A percentile compares a stretch with the other conserved stretches of the same genome.
phyloP scores from a whole-genome alignment of 2,329 filamentous ascomycete genomes.

The Thermoascus crustaceus region DNA sequence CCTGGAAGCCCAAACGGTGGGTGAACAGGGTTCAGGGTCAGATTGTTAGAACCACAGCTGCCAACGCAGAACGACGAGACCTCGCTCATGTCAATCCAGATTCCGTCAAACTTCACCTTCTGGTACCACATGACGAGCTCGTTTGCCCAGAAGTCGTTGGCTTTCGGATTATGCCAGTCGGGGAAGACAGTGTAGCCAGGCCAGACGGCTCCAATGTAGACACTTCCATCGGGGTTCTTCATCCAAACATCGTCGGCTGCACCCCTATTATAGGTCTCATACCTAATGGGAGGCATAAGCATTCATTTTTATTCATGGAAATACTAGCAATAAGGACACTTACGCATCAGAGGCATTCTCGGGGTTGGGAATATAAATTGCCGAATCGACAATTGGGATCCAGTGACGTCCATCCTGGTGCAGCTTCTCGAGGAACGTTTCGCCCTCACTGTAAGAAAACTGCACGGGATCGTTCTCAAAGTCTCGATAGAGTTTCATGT shows the following conservation, averaged over 20 bases:
- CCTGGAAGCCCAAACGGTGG: conserved; percentile 59
- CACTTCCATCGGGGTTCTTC: conserved; percentile 46
- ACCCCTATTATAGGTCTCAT: conserved; percentile 45
- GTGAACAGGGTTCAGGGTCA: conserved; percentile 61
- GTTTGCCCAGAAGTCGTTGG: conserved; percentile 52
- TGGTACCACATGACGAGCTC: conserved; percentile 46
- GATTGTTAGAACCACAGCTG: conserved; percentile 58
- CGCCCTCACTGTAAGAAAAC: conserved; percentile 43
- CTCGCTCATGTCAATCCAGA: conserved; percentile 57
- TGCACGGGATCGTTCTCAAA: conserved; percentile 49
- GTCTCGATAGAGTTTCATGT: conserved; percentile 54
- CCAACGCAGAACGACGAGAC: conserved; percentile 61
- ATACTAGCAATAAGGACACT: conserved; percentile 15
- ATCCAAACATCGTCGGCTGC: conserved; percentile 44
- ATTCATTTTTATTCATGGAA: neutral
- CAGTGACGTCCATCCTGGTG: conserved; percentile 51
- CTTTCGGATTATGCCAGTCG: conserved; percentile 52
- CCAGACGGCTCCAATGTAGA: conserved; percentile 50
- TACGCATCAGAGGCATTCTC: conserved; percentile 59
- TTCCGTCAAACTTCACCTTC: conserved; percentile 45
- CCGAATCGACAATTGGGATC: conserved; percentile 53
- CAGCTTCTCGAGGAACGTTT: conserved; percentile 45
- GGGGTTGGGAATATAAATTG: conserved; percentile 66
- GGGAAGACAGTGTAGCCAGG: conserved; percentile 54
- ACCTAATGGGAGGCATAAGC: conserved; percentile 33